Conservation (phyloP, 1,284 basidiomycete genomes). For the Marasmius sp. region DNA sequence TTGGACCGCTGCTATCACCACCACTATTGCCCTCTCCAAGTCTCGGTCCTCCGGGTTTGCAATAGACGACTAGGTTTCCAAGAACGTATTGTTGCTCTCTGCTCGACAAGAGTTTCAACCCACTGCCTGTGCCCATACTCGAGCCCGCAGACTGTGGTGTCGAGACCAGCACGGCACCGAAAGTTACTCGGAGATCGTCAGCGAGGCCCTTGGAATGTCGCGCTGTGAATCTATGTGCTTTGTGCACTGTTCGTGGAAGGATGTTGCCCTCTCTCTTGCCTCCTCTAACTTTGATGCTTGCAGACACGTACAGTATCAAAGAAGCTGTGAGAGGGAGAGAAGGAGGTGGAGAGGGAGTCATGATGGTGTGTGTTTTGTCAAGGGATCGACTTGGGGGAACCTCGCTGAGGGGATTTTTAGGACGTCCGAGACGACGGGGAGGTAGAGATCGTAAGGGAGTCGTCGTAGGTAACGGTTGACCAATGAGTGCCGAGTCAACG, state of each 20-base stretch:
- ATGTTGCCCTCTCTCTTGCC: slow-evolving; percentile 20
- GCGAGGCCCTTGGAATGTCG: slow-evolving; percentile 58
- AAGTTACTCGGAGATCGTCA: slow-evolving; percentile 63
- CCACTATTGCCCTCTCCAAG: slow-evolving; percentile 14
- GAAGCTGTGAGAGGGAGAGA: slow-evolving; percentile 35
- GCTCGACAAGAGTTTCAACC: neutral
- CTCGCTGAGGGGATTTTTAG: too few species aligned
- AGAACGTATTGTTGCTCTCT: slow-evolving; percentile 18
- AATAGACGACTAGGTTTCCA: slow-evolving; percentile 35
- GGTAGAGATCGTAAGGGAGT: too few species aligned
- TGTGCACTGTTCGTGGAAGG: slow-evolving; percentile 39
- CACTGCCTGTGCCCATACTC: too few species aligned
- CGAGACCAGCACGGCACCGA: slow-evolving; percentile 46
- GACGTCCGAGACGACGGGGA: too few species aligned
- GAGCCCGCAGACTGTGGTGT: slow-evolving; percentile 15
- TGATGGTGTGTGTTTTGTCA: neutral
- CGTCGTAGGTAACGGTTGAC: too few species aligned
- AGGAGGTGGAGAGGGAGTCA: slow-evolving; percentile 22
- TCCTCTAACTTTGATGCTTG: slow-evolving; percentile 19
- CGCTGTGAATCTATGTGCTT: slow-evolving; percentile 33
- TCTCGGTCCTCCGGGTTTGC: slow-evolving; percentile 33
- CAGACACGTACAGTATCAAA: slow-evolving; percentile 23
- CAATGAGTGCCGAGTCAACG: too few species aligned
- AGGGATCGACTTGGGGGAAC: too few species aligned
- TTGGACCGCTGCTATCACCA: slow-evolving; percentile 8